These are phyloP conservation scores for Eucalyptus guilfoylei DNA, from an alignment of 345 rosid genomes.

Conservation along the genomic window DNA sequence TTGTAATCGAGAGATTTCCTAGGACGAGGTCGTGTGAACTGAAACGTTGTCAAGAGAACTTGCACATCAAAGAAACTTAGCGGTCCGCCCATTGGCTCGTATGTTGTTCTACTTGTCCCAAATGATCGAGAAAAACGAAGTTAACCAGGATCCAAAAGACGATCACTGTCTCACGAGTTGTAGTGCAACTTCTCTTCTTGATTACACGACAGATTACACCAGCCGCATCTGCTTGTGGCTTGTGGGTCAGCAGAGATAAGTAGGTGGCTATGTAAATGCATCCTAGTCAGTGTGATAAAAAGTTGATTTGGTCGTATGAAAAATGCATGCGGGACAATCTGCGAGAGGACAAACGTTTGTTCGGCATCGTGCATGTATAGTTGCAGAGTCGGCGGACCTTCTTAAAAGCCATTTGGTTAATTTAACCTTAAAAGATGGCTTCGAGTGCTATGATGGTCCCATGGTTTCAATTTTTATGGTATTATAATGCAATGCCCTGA, in stretches of 20 bases:
- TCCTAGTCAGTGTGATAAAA: neutral
- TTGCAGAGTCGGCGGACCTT: neutral
- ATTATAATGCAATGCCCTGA: neutral
- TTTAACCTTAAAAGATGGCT: neutral
- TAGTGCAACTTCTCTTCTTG: neutral
- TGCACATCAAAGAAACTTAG: neutral
- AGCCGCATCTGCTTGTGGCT: neutral
- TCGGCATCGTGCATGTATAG: neutral
- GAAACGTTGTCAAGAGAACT: neutral
- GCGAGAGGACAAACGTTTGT: neutral
- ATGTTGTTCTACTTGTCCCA: neutral
- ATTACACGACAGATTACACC: neutral
- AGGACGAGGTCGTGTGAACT: neutral
- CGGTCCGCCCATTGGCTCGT: neutral
- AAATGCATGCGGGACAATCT: neutral
- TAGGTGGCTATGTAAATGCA: neutral
- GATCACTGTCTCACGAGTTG: neutral
- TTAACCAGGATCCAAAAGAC: neutral
- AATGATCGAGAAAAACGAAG: neutral
- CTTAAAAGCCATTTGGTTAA: neutral
- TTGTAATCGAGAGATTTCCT: neutral
- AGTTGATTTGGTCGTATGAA: neutral
- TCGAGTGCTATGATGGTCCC: neutral
- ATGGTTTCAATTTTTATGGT: neutral
- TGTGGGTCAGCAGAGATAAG: neutral